Percentiles rank a stretch among this genome's conserved stretches.
Evolutionary conservation across 1,284 basidiomycete species (phyloP).

Genomic region (Bondarzewia mesenterica): DNA sequence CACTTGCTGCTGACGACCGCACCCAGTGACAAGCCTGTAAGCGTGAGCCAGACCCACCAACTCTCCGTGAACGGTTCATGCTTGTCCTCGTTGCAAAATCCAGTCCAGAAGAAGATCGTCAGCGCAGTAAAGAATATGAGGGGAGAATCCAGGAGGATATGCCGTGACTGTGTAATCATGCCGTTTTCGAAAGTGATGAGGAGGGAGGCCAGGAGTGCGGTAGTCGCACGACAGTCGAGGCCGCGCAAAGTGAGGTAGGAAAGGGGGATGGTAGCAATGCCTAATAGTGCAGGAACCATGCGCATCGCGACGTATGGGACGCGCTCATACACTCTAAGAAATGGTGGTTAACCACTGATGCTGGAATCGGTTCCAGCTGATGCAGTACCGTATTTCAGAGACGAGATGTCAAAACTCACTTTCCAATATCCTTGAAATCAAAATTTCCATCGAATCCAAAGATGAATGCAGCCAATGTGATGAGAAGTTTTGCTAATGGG

Average conservation of each 20-base stretch:
- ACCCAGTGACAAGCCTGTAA: conserved; percentile 86
- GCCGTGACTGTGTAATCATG: conserved; percentile 89
- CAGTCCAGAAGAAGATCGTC: conserved; percentile 80
- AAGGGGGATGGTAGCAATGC: conserved; percentile 83
- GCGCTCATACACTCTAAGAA: conserved; percentile 66
- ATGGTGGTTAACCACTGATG: too few relatives aligned
- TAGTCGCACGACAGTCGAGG: conserved; percentile 84
- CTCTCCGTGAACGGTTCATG: conserved; percentile 69
- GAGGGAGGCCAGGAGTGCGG: conserved; percentile 83
- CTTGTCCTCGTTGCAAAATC: conserved; percentile 89
- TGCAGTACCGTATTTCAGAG: too few relatives aligned
- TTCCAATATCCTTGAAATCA: conserved; percentile 96
- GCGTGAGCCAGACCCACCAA: conserved; percentile 93
- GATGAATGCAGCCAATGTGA: conserved; percentile 84
- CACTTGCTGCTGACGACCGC: conserved; percentile 94
- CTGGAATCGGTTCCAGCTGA: too few relatives aligned
- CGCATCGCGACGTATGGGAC: conserved; percentile 98
- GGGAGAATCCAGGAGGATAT: conserved; percentile 96
- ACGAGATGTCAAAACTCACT: too few relatives aligned
- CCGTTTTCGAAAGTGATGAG: conserved; percentile 97
- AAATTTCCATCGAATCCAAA: conserved; percentile 92
- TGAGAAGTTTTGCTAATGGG: conserved; percentile 91
- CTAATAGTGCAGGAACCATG: conserved; percentile 83
- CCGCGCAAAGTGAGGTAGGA: conserved; percentile 92
- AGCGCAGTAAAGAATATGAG: conserved; percentile 97